Evolutionary conservation across 75 land plant genomes (phyloP).

Genomic region (Picea glauca): DNA sequence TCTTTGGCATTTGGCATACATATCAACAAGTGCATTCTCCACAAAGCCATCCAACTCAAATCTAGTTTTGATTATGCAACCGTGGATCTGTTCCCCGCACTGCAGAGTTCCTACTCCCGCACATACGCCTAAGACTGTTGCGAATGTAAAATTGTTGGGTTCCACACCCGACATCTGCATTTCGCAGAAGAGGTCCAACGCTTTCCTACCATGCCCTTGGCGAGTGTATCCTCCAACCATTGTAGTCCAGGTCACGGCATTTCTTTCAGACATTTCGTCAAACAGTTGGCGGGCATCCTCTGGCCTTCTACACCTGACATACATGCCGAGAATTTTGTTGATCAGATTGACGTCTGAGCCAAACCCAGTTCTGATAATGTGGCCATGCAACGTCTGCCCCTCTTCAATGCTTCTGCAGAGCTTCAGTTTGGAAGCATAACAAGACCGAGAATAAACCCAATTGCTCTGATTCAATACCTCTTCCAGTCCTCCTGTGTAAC

Average conservation of each 20-base stretch:
- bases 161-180: slow-evolving; percentile 17
- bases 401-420: too few relatives aligned
- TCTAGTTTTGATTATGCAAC: slow-evolving; percentile 27
- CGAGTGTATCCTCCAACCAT: slow-evolving; percentile 20
- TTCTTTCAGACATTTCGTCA: slow-evolving; percentile 21
- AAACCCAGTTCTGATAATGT: too few relatives aligned
- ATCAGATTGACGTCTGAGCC: too few relatives aligned
- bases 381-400: too few relatives aligned
- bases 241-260: slow-evolving; percentile 35
- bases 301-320: slow-evolving; percentile 19
- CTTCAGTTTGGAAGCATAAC: too few relatives aligned
- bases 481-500: too few relatives aligned
- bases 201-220: slow-evolving; percentile 17
- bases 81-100: slow-evolving; percentile 40
- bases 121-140: slow-evolving; percentile 7
- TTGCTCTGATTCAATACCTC: too few relatives aligned
- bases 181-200: slow-evolving; percentile 4
- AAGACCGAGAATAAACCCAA: too few relatives aligned
- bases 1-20: slow-evolving; percentile 71
- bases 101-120: not conserved
- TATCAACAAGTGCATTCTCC: slow-evolving; percentile 44
- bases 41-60: slow-evolving; percentile 34
- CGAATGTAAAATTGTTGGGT: slow-evolving; percentile 24
- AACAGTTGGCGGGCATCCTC: slow-evolving; percentile 21
- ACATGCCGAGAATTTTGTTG: slow-evolving; percentile 23